Percentiles rank a stretch among this genome's conserved stretches.
phyloP scores from a whole-genome alignment of 352 stramenopile genomes.

The Globisporangium spiculum region DNA sequence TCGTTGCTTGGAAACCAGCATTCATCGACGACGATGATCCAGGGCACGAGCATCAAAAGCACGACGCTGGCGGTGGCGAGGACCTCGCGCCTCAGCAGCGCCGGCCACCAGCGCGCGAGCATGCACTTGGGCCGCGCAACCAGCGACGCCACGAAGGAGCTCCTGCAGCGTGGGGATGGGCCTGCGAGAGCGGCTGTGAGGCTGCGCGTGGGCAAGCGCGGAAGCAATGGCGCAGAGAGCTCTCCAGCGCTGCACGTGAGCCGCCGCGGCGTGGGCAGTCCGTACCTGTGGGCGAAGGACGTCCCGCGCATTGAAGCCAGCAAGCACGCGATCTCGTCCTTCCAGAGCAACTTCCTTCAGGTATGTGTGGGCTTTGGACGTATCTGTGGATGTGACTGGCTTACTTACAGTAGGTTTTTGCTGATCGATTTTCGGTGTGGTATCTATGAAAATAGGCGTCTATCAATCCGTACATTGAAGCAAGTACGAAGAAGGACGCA shows the following conservation, averaged over 20 bases:
- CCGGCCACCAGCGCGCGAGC: constrained; percentile 16
- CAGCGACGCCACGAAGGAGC: constrained; percentile 34
- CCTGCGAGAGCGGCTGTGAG: constrained; percentile 14
- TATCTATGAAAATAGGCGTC: constrained; percentile 24
- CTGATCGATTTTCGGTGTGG: not conserved
- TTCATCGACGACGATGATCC: not conserved
- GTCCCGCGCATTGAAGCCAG: constrained; percentile 60
- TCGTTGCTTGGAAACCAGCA: not conserved
- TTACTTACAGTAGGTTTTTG: not conserved
- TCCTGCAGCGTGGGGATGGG: constrained; percentile 31
- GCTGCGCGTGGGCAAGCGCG: constrained; percentile 34
- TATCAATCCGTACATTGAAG: constrained; percentile 44
- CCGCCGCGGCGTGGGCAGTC: constrained; percentile 51
- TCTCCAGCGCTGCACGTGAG: constrained; percentile 22
- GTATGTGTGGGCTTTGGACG: constrained; percentile 7
- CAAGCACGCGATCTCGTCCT: constrained; percentile 35
- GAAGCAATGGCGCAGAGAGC: constrained; percentile 19
- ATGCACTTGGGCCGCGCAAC: constrained; percentile 56
- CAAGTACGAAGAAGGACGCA: constrained; percentile 14
- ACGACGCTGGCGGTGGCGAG: not conserved
- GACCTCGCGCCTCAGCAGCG: not conserved
- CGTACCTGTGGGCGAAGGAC: constrained; percentile 67
- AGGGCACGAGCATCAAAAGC: not conserved
- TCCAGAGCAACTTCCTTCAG: constrained; percentile 64
- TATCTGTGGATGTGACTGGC: not conserved